phyloP scores from a whole-genome alignment of 495 filamentous ascomycete genomes.

The Penicillium lividum region DNA sequence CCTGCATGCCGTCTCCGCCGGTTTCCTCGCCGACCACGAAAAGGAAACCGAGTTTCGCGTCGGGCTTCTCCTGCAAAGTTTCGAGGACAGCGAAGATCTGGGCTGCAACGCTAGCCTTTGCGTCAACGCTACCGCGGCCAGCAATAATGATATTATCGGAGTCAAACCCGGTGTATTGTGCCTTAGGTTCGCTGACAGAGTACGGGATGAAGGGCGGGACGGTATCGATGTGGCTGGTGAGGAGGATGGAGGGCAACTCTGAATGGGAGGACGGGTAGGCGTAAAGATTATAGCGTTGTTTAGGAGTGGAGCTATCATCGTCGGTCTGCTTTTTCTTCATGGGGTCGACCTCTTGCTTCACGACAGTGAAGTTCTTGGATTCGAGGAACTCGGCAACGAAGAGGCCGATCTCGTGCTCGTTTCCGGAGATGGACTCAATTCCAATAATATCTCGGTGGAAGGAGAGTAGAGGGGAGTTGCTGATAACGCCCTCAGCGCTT shows the following conservation, averaged over 20 bases:
- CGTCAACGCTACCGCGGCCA: constrained; percentile 86
- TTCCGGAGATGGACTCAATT: constrained; percentile 71
- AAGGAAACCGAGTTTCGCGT: constrained; percentile 64
- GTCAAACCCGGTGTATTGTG: constrained; percentile 21
- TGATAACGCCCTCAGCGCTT: constrained; percentile 32
- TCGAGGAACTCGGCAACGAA: constrained; percentile 71
- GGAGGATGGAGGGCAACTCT: constrained; percentile 60
- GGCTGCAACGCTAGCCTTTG: constrained; percentile 83
- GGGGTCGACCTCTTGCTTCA: constrained; percentile 54
- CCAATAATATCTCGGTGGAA: constrained; percentile 77
- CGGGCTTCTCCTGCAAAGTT: constrained; percentile 49
- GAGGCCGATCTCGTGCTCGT: constrained; percentile 67
- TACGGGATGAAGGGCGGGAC: constrained; percentile 67
- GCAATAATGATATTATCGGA: constrained; percentile 51
- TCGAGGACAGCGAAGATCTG: constrained; percentile 69
- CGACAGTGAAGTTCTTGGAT: constrained; percentile 64
- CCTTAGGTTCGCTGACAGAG: constrained; percentile 25
- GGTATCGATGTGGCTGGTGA: constrained; percentile 75
- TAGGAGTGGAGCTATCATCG: constrained; percentile 5
- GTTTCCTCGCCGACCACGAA: constrained; percentile 91
- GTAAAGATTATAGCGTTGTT: constrained; percentile 72
- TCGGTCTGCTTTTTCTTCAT: constrained; percentile 19
- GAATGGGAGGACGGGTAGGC: constrained; percentile 65
- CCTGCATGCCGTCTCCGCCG: constrained; percentile 80
- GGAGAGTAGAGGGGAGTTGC: constrained; percentile 59